A percentile compares a stretch with the other conserved stretches of the same genome.
These are phyloP conservation scores for Diutina pseudorugosa DNA, from an alignment of 1,139 yeast species.

Conservation along the genomic window DNA sequence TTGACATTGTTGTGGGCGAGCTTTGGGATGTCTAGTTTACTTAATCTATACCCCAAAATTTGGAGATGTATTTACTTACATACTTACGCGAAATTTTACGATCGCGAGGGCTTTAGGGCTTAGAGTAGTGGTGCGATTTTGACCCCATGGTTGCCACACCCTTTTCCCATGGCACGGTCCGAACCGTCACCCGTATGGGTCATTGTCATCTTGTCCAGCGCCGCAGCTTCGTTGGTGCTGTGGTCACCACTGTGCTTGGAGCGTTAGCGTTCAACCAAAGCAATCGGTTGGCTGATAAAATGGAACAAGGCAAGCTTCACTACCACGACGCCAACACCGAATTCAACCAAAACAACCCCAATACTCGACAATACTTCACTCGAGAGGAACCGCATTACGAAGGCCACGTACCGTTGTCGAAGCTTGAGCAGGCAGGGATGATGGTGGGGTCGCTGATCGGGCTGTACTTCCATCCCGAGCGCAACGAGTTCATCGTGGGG, in stretches of 20 bases:
- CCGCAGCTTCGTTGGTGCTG: conserved; percentile 9
- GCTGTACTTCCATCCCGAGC: conserved; percentile 71
- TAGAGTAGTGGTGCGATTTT: background rate
- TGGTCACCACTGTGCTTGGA: conserved; percentile 11
- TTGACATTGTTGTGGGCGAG: background rate
- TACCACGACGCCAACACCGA: conserved; percentile 23
- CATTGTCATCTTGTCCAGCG: background rate
- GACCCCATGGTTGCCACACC: background rate
- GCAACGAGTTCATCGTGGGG: conserved; percentile 77
- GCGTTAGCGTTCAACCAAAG: conserved; percentile 29
- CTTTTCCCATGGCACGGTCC: background rate
- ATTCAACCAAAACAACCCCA: conserved; percentile 15
- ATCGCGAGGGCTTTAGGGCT: background rate
- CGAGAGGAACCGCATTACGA: conserved; percentile 46
- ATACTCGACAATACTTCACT: conserved; percentile 17
- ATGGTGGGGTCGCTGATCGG: conserved; percentile 73
- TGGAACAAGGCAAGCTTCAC: conserved; percentile 45
- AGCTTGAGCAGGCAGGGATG: conserved; percentile 50
- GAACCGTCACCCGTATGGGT: background rate
- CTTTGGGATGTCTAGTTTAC: background rate
- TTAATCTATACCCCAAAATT: too few species aligned
- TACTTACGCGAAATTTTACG: background rate
- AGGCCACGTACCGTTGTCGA: conserved; percentile 69
- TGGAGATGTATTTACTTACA: too few species aligned
- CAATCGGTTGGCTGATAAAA: conserved; percentile 42